These are phyloP conservation scores for Neurospora intermedia DNA, from an alignment of 495 filamentous ascomycete species.

Conservation along the genomic window DNA sequence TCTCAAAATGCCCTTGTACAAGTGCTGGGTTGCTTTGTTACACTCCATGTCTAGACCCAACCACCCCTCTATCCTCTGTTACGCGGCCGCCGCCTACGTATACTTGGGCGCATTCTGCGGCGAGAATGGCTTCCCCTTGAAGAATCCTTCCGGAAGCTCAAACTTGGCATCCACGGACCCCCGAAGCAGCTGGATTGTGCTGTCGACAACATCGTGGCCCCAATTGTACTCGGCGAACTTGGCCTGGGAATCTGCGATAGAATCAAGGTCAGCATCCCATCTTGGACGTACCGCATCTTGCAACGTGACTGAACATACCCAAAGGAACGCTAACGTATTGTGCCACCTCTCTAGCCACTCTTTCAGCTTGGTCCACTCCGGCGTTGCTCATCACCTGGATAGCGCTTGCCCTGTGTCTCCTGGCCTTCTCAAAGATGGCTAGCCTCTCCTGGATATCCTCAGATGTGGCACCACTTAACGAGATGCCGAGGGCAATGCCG, in stretches of 20 bases:
- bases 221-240: constrained; percentile 19
- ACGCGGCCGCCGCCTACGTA: background rate
- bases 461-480: constrained; percentile 14
- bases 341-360: constrained; percentile 12
- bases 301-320: constrained; percentile 4
- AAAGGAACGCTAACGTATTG: constrained; percentile 15
- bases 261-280: background rate
- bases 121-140: constrained; percentile 1
- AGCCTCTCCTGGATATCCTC: constrained; percentile 33
- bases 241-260: constrained; percentile 6
- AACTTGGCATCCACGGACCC: constrained; percentile 6
- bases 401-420: constrained; percentile 39
- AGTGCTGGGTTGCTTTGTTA: background rate
- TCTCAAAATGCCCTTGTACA: too few relatives aligned
- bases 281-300: background rate
- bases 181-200: constrained; percentile 3
- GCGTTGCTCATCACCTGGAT: constrained; percentile 40
- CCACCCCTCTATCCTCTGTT: background rate
- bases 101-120: constrained; percentile 1
- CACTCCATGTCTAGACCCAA: background rate
- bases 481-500: constrained; percentile 28
- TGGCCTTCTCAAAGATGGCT: constrained; percentile 39
- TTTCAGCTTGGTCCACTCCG: constrained; percentile 14
- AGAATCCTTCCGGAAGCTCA: constrained; percentile 12
- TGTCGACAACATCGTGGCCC: constrained; percentile 13